phyloP scores from a whole-genome alignment of 139 green algal species.

The Volvox africanus region DNA sequence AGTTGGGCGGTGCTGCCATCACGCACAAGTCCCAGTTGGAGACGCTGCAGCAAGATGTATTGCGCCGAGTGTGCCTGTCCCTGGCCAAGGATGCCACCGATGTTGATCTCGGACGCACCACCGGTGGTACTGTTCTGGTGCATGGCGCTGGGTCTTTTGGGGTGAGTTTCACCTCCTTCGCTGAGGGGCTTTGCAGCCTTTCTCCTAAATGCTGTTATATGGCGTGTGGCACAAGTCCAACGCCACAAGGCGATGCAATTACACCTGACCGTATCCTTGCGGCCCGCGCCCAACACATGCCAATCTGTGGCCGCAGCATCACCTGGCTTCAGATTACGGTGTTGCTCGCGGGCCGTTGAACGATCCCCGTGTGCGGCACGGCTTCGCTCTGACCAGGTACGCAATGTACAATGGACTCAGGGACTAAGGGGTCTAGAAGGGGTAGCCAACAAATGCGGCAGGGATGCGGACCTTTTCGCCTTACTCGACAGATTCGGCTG shows the following conservation, averaged over 20 bases:
- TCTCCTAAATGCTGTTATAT: too few relatives aligned
- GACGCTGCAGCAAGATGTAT: constrained; percentile 57
- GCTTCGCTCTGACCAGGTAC: constrained; percentile 63
- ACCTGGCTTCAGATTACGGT: constrained; percentile 54
- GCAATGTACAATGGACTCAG: too few relatives aligned
- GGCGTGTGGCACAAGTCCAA: too few relatives aligned
- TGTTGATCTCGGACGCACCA: too few relatives aligned
- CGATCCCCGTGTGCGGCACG: constrained; percentile 28
- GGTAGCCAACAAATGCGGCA: too few relatives aligned
- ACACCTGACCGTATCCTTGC: too few relatives aligned
- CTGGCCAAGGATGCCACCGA: neutral
- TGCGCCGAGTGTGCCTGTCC: constrained; percentile 26
- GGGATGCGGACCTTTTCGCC: too few relatives aligned
- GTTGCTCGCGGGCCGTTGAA: constrained; percentile 61
- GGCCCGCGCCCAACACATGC: neutral
- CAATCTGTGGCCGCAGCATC: constrained; percentile 49
- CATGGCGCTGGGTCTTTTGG: constrained; percentile 84
- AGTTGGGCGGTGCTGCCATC: constrained; percentile 77
- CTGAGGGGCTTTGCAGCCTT: too few relatives aligned
- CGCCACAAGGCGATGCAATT: too few relatives aligned
- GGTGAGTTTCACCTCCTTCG: neutral
- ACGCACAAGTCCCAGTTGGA: constrained; percentile 71
- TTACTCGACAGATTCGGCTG: too few relatives aligned
- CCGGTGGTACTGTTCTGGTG: constrained; percentile 58
- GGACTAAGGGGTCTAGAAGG: too few relatives aligned